These are phyloP conservation scores for Irpex rosettiformis DNA, from an alignment of 1,284 basidiomycete species.

Conservation along the genomic window DNA sequence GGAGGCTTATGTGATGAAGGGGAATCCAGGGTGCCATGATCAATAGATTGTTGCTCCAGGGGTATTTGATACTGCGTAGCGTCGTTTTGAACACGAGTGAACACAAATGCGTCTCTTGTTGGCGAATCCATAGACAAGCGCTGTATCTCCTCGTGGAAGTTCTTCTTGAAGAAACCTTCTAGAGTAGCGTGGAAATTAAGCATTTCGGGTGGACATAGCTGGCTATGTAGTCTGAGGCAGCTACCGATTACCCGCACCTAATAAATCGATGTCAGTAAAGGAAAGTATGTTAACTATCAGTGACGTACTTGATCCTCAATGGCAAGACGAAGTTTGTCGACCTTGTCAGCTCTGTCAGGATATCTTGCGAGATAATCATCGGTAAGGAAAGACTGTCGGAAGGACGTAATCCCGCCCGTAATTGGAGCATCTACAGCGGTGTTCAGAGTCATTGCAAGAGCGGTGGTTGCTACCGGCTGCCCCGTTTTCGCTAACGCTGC, in stretches of 20 bases:
- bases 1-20: neutral
- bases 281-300: neutral
- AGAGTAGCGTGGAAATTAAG: constrained; percentile 89
- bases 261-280: neutral
- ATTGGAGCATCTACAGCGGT: constrained; percentile 81
- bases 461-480: constrained; percentile 75
- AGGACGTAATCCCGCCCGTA: constrained; percentile 75
- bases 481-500: constrained; percentile 73
- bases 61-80: constrained; percentile 10
- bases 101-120: constrained; percentile 24
- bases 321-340: constrained; percentile 68
- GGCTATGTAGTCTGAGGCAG: constrained; percentile 81
- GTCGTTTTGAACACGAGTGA: constrained; percentile 7
- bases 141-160: constrained; percentile 85
- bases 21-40: neutral
- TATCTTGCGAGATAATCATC: constrained; percentile 66
- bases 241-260: constrained; percentile 79
- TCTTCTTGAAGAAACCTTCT: constrained; percentile 85
- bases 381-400: constrained; percentile 76
- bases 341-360: constrained; percentile 66
- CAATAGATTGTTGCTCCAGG: constrained; percentile 7
- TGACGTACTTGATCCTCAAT: constrained; percentile 77
- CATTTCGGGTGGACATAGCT: constrained; percentile 85
- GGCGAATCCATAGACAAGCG: constrained; percentile 49
- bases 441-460: constrained; percentile 86